Percentiles rank a stretch among this genome's conserved stretches.
Conservation (phyloP, 805 yeast species). For the Candida parachauliodes region DNA sequence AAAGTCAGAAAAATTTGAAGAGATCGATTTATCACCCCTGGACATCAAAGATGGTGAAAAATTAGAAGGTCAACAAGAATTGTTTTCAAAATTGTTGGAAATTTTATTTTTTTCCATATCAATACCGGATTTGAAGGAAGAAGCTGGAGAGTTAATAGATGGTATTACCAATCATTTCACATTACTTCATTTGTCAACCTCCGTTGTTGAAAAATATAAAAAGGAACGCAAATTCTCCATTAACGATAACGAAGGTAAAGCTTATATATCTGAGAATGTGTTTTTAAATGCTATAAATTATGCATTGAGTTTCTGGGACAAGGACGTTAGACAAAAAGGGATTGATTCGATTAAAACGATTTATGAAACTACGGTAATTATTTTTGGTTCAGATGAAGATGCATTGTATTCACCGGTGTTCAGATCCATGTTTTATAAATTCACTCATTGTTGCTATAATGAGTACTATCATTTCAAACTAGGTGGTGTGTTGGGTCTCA, state of each 20-base stretch:
- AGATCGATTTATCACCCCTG: slow-evolving; percentile 34
- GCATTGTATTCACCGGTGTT: slow-evolving; percentile 73
- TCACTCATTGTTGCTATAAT: slow-evolving; percentile 89
- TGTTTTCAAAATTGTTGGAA: slow-evolving; percentile 62
- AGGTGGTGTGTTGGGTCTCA: slow-evolving; percentile 85
- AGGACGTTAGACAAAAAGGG: slow-evolving; percentile 70
- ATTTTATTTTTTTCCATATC: slow-evolving; percentile 74
- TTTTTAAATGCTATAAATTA: slow-evolving; percentile 71
- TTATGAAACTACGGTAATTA: slow-evolving; percentile 53
- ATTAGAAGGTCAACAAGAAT: slow-evolving; percentile 58
- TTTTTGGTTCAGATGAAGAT: slow-evolving; percentile 66
- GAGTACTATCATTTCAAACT: slow-evolving; percentile 81
- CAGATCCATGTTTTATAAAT: slow-evolving; percentile 70
- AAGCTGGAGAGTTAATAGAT: slow-evolving; percentile 58
- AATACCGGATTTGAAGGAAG: slow-evolving; percentile 64
- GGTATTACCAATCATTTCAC: slow-evolving; percentile 78
- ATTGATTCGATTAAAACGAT: slow-evolving; percentile 60
- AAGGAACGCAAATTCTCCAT: slow-evolving; percentile 69
- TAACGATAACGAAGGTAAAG: slow-evolving; percentile 74
- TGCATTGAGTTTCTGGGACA: slow-evolving; percentile 75
- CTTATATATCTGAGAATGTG: slow-evolving; percentile 63
- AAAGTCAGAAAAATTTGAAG: slow-evolving; percentile 34
- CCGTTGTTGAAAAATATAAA: slow-evolving; percentile 64
- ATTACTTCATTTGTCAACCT: slow-evolving; percentile 70
- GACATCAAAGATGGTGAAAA: slow-evolving; percentile 45